Percentiles rank a stretch among this genome's conserved stretches.
Conservation (phyloP, 192 early-diverging fungal genomes). For the Coemansia sp. region DNA sequence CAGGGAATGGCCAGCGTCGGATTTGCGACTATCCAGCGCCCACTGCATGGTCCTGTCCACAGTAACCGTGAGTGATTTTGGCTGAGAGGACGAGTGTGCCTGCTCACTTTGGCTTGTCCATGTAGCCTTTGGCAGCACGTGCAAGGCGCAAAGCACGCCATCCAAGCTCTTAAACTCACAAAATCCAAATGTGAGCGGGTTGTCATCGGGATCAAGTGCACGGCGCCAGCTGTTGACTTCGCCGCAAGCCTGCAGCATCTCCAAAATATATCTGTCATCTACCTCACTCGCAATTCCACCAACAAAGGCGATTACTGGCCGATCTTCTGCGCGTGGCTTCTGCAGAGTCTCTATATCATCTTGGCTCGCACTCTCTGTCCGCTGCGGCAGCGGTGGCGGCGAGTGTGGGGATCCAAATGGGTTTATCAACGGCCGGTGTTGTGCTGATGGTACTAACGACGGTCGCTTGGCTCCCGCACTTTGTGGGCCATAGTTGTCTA, state of each 20-base stretch:
- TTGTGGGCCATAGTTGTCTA: slow-evolving; percentile 16
- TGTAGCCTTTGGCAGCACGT: slow-evolving; percentile 19
- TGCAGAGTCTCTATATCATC: not conserved
- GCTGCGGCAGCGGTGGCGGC: slow-evolving; percentile 4
- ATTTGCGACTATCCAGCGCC: not conserved
- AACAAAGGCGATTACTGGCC: slow-evolving; percentile 26
- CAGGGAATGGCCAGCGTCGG: not conserved
- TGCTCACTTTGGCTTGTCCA: slow-evolving; percentile 3
- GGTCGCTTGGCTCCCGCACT: not conserved
- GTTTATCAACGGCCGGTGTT: slow-evolving; percentile 25
- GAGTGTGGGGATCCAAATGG: slow-evolving; percentile 27
- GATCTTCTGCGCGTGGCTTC: not conserved
- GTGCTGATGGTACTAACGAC: slow-evolving; percentile 4
- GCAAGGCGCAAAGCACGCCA: slow-evolving; percentile 22
- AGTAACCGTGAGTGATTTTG: slow-evolving; percentile 17
- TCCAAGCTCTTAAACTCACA: slow-evolving; percentile 36
- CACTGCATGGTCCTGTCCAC: slow-evolving; percentile 17
- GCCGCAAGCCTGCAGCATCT: slow-evolving; percentile 34
- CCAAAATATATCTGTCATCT: slow-evolving; percentile 32
- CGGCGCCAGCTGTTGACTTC: slow-evolving; percentile 35
- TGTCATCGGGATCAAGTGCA: slow-evolving; percentile 22
- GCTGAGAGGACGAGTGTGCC: not conserved
- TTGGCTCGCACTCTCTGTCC: not conserved
- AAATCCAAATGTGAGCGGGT: slow-evolving; percentile 48
- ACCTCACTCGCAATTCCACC: slow-evolving; percentile 23